Evolutionary conservation across 495 filamentous ascomycete genomes (phyloP).

Genomic region (Pyrenula massariospora): DNA sequence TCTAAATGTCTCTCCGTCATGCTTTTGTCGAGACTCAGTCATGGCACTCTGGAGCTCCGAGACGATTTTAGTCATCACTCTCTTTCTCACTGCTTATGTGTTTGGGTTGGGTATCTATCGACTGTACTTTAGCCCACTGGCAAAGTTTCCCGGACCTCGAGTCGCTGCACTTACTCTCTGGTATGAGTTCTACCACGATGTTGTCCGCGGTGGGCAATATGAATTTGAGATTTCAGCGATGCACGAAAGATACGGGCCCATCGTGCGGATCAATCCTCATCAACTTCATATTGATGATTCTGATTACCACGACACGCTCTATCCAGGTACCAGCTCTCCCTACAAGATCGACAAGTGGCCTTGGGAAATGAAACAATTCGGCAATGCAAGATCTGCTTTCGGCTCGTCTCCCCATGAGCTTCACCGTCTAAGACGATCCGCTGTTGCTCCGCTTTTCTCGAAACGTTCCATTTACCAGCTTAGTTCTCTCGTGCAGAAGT

Average conservation of each 20-base stretch:
- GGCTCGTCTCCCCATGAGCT: conserved; percentile 30
- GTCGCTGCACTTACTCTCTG: conserved; percentile 34
- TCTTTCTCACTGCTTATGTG: neutral
- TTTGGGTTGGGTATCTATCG: conserved; percentile 8
- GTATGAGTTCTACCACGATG: conserved; percentile 42
- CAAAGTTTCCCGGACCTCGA: conserved; percentile 33
- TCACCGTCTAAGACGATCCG: conserved; percentile 24
- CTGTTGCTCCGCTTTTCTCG: conserved; percentile 32
- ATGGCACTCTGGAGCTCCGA: neutral
- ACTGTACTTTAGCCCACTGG: conserved; percentile 28
- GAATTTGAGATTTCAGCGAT: conserved; percentile 29
- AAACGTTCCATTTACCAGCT: conserved; percentile 16
- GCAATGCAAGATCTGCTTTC: conserved; percentile 11
- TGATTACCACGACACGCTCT: conserved; percentile 3
- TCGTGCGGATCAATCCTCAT: conserved; percentile 6
- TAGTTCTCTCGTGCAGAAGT: conserved; percentile 14
- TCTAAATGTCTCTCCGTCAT: neutral
- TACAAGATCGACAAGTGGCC: conserved; percentile 2
- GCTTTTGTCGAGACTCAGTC: neutral
- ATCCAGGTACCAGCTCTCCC: conserved; percentile 1
- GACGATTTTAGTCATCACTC: neutral
- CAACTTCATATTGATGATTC: conserved; percentile 7
- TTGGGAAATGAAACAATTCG: conserved; percentile 4
- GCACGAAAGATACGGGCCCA: conserved; percentile 26
- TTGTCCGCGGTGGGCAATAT: conserved; percentile 22